Conservation (phyloP, 305 asterid species). For the Fraxinus velutina region DNA sequence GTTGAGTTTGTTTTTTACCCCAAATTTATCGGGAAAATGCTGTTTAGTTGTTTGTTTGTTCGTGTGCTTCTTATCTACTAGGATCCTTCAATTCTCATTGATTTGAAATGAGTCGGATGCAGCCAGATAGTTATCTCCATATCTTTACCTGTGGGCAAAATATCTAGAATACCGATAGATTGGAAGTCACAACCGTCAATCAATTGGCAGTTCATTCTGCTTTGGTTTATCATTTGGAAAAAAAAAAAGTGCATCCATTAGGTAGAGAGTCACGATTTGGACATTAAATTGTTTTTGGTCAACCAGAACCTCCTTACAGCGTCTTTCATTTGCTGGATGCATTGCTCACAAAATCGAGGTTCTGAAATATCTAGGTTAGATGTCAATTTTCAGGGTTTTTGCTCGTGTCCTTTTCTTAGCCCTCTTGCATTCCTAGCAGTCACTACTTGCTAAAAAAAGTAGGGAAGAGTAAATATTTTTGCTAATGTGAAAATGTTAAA, state of each 20-base stretch:
- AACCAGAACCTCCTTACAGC: background rate
- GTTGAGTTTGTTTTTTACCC: background rate
- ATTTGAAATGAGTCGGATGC: background rate
- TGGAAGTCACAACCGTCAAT: background rate
- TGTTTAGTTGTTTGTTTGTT: background rate
- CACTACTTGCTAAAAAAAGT: background rate
- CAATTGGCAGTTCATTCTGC: slow-evolving; percentile 6
- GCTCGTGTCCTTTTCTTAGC: background rate
- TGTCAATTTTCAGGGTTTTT: background rate
- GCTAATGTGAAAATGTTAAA: background rate
- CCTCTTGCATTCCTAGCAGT: background rate
- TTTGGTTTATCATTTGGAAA: background rate
- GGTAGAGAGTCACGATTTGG: background rate
- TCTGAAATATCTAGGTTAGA: background rate
- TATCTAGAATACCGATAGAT: background rate
- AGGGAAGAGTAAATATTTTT: background rate
- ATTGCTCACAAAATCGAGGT: background rate
- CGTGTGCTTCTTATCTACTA: background rate
- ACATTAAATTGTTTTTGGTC: background rate
- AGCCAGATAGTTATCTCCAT: background rate
- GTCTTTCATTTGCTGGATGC: background rate
- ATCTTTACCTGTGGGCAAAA: background rate
- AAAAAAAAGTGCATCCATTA: background rate
- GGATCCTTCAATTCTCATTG: background rate
- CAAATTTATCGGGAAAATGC: background rate